Evolutionary conservation across 176 grass and related monocot species (phyloP).

Genomic region (Avena eriantha): DNA sequence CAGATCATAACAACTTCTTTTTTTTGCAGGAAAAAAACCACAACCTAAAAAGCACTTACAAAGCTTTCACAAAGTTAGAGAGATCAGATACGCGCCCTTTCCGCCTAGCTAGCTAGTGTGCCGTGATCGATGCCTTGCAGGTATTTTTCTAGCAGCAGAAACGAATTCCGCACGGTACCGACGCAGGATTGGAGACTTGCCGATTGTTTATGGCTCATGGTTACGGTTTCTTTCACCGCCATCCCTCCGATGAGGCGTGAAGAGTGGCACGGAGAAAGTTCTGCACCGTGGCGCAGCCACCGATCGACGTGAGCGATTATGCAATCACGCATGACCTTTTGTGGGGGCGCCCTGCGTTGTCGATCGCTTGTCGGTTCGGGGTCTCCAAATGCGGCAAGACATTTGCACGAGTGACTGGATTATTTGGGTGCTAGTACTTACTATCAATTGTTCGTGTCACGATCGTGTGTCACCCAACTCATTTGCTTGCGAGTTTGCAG

Average conservation of each 20-base stretch:
- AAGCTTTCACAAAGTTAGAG: neutral
- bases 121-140: slow-evolving; percentile 17
- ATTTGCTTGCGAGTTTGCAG: slow-evolving; percentile 5
- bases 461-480: neutral
- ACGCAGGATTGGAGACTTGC: neutral
- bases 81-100: neutral
- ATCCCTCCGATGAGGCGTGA: neutral
- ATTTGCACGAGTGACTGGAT: neutral
- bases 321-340: neutral
- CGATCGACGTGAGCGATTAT: neutral
- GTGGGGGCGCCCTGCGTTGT: neutral
- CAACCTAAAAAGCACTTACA: neutral
- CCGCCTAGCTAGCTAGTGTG: neutral
- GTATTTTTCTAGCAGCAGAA: neutral
- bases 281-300: slow-evolving; percentile 29
- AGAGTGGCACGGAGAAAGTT: neutral
- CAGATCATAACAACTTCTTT: neutral
- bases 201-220: neutral
- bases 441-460: neutral
- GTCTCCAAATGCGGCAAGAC: slow-evolving; percentile 11
- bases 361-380: neutral
- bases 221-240: neutral
- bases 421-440: neutral
- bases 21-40: neutral
- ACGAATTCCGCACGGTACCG: slow-evolving; percentile 8